A percentile compares a stretch with the other conserved stretches of the same genome.
phyloP scores from a whole-genome alignment of 495 filamentous ascomycete species.

The Parmelia sp. region DNA sequence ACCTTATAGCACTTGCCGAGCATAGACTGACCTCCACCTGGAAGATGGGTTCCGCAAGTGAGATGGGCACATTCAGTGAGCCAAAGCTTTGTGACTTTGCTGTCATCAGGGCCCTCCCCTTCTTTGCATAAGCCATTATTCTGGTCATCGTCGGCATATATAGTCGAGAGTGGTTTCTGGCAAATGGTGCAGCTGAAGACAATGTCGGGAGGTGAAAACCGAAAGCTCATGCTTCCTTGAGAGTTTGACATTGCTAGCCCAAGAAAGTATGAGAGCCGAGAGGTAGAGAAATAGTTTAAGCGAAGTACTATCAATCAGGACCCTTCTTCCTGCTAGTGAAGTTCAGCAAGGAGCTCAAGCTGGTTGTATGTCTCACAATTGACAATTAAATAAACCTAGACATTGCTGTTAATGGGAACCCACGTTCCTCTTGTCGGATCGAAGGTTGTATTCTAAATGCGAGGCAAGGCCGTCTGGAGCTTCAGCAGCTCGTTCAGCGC shows the following conservation, averaged over 20 bases:
- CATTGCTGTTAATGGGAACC: background rate
- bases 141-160: constrained; percentile 32
- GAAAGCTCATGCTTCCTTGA: background rate
- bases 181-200: constrained; percentile 41
- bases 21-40: constrained; percentile 33
- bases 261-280: background rate
- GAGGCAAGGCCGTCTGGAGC: background rate
- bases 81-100: constrained; percentile 36
- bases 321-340: background rate
- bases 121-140: constrained; percentile 31
- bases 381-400: background rate
- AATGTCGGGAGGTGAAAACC: constrained; percentile 27
- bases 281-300: background rate
- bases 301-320: background rate
- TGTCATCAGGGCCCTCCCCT: constrained; percentile 23
- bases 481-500: background rate
- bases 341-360: background rate
- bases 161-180: constrained; percentile 32
- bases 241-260: background rate
- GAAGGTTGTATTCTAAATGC: background rate
- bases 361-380: background rate
- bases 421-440: background rate
- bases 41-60: constrained; percentile 39
- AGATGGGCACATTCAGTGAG: constrained; percentile 41
- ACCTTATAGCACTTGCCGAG: background rate